A percentile compares a stretch with the other conserved stretches of the same genome.
These are phyloP conservation scores for Alternaria atra DNA, from an alignment of 2,329 filamentous ascomycete genomes.

Conservation along the genomic window DNA sequence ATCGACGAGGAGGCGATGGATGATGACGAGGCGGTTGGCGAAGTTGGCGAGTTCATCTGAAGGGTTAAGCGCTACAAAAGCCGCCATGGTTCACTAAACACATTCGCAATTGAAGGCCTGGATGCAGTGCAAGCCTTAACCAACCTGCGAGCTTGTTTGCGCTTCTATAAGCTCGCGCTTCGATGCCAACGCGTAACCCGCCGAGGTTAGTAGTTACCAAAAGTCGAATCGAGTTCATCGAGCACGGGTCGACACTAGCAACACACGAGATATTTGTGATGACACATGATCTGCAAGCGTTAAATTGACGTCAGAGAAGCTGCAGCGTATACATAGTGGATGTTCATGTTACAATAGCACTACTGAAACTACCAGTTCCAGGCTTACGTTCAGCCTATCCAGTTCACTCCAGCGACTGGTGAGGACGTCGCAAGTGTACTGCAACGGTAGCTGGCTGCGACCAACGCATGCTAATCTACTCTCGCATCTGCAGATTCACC, in stretches of 20 bases:
- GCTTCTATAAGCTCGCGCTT: background rate
- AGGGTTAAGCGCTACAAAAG: background rate
- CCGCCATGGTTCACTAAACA: background rate
- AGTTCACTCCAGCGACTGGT: background rate
- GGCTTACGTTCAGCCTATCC: background rate
- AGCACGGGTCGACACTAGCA: background rate
- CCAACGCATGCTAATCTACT: background rate
- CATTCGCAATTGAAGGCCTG: background rate
- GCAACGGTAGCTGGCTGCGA: background rate
- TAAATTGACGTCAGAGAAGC: background rate
- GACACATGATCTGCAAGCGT: background rate
- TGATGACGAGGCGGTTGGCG: background rate
- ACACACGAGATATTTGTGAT: background rate
- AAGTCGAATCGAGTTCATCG: background rate
- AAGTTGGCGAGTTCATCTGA: background rate
- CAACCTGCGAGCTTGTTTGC: background rate
- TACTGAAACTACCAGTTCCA: background rate
- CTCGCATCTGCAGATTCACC: background rate
- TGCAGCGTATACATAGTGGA: background rate
- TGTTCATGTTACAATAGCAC: background rate
- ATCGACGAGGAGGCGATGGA: background rate
- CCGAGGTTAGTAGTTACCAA: background rate
- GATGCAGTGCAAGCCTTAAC: background rate
- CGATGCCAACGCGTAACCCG: background rate
- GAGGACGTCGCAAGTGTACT: background rate